Evolutionary conservation across 768 basidiomycete species (phyloP), one percentile per base, ranked within the genome.

Genomic region (Suillus plorans): DNA sequence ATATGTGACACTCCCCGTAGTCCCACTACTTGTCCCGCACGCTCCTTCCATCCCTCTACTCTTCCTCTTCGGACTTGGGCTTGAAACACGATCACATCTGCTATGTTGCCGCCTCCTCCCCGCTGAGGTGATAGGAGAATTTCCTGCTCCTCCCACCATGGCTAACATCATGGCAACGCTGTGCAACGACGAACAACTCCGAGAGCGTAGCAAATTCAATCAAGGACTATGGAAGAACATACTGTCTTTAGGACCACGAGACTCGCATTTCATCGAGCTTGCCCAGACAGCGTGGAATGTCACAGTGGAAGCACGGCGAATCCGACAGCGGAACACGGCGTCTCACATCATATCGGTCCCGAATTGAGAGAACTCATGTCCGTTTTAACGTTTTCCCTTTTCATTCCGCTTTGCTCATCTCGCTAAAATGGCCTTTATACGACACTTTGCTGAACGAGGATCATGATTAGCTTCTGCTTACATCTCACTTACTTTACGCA

Each of bases 251-350:
- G 86, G 82, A 8, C 79, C 85, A 41, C 79, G 75, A 22, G 81
- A 87, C 66, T 63, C 71, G 58, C 71, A 70, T 36, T 71, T 89
- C 63, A 78, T 82, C 60, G 79, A 83, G 67, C 72, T 86, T 53
- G 84, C 81, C 31, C 81, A 81, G 69, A 86, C 81, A 25, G 85
- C 86, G 52, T 95, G 91, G 91, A 90, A 86, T 56, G 88, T 89
- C 50, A 85, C 92, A 10, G 85, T 87, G 20, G 90, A 92, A 67
- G 86, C 88, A n/a, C 76, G 76, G 25, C 75, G 76, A 28, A 70
- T 72, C 53, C 73, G 75, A 60, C 72, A 71, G 64, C 73, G 61
- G 2, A 59, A 49, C 25, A 67, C 63, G 36, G 63, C 55, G 2
- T 65, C 68, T 7, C 25, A 41, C 34, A 65, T 68, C 55, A 64